phyloP scores from a whole-genome alignment of 305 asterid species.

The Fraxinus angustifolia region DNA sequence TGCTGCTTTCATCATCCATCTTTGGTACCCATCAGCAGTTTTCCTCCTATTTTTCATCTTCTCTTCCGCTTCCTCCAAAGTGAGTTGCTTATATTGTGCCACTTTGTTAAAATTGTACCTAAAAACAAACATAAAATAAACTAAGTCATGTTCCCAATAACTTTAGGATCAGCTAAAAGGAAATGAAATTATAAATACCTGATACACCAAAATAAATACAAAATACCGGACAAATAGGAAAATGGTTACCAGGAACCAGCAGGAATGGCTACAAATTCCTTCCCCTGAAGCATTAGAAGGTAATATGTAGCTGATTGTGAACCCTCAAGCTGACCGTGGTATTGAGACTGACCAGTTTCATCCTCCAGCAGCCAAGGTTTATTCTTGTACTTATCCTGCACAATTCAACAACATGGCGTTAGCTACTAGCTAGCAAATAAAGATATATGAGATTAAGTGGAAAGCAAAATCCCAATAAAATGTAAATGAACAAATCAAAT shows the following conservation, averaged over 20 bases:
- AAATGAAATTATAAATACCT: not conserved
- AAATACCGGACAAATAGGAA: conserved; percentile 8
- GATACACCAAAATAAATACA: not conserved
- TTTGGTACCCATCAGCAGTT: conserved; percentile 95
- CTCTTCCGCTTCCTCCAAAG: conserved; percentile 98
- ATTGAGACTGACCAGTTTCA: conserved; percentile 90
- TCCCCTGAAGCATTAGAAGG: conserved; percentile 92
- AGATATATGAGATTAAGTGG: conserved; percentile 10
- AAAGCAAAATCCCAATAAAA: conserved; percentile 5
- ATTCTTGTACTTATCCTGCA: conserved; percentile 88
- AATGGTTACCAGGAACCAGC: conserved; percentile 85
- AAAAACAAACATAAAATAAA: conserved; percentile 8
- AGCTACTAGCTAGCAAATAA: conserved; percentile 14
- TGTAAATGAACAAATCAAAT: conserved; percentile 12
- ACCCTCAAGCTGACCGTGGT: conserved; percentile 85
- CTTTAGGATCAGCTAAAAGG: not conserved
- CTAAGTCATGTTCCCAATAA: not conserved
- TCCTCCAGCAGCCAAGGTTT: conserved; percentile 97
- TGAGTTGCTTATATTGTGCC: conserved; percentile 95
- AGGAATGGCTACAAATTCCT: conserved; percentile 91
- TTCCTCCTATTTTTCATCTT: conserved; percentile 93
- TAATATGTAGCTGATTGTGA: conserved; percentile 91
- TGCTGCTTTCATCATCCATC: conserved; percentile 99
- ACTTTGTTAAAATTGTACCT: conserved; percentile 97
- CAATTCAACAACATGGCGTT: conserved; percentile 26